Base-by-base conservation (phyloP, 306 rosid genomes). In the Quercus mongolica region DNA sequence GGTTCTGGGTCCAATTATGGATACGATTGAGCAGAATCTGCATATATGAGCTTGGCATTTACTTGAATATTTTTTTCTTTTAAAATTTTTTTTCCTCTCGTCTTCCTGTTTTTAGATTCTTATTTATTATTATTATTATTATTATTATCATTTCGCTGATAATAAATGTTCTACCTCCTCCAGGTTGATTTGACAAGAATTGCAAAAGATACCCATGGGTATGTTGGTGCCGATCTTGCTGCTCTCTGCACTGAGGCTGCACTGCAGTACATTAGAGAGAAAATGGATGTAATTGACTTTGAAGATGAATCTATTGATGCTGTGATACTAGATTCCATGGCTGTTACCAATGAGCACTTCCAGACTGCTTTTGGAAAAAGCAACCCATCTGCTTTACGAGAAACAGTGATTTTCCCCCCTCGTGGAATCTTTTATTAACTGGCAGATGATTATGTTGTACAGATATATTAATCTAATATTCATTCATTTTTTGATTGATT, bases 241-340 rank as follows among this genome's bases (percentile, higher is more conserved):
- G 94, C 94, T 73, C 92, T 90, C 67, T 90, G 94, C 72, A 90
- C 90, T 38, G 91, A 90, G 86, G 94, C 94, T 69, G 90, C 94
- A 33, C 69, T 90, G 73, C 94, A 90, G 71, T 90, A 91, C 85
- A 90, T 90, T 70, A 84, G 94, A 75, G 94, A 90, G 85, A 90
- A 90, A 75, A 90, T 90, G 94, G 94, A 90, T 51, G 85, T 90
- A 46, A 90, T 86, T 41, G 90, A 90, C 73, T 86, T 90, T 84
- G 92, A 88, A 84, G 94, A 90, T 56, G 92, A 90, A 54, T 59
- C 89, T 11, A 90, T 90, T 57, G 94, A 90, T 88, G 94, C 86
- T 2, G 94, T 88, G 84, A 79, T 90, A 31, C 88, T 81, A 26
- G 88, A 88, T 78, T 86, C 89, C 18, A 90, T 88, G 89, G 88